A percentile compares a stretch with the other conserved stretches of the same genome.
These are phyloP conservation scores for Sphaerulina vaccinii DNA, from an alignment of 2,329 filamentous ascomycete genomes.

Conservation along the genomic window DNA sequence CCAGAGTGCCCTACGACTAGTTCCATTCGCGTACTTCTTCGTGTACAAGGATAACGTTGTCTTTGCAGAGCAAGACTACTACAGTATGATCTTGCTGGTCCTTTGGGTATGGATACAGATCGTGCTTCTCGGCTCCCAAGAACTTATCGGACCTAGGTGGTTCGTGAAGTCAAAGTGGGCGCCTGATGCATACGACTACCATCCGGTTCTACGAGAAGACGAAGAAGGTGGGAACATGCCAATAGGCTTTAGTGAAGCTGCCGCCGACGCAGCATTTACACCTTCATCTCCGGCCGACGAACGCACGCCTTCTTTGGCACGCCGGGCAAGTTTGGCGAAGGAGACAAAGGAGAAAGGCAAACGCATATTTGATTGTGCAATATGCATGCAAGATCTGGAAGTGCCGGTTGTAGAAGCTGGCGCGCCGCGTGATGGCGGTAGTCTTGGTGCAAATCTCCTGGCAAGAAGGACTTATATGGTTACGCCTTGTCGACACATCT, in stretches of 20 bases:
- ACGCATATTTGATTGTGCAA: constrained; percentile 81
- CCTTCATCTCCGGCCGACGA: constrained; percentile 30
- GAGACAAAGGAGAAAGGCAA: constrained; percentile 54
- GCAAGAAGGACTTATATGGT: constrained; percentile 90
- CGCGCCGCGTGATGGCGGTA: constrained; percentile 34
- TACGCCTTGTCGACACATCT: constrained; percentile 93
- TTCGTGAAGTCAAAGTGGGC: constrained; percentile 70
- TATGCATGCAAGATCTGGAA: constrained; percentile 88
- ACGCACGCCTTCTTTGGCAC: constrained; percentile 18
- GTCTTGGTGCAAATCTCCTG: constrained; percentile 62
- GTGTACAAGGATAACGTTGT: constrained; percentile 74
- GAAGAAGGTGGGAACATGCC: constrained; percentile 75
- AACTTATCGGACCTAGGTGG: constrained; percentile 83
- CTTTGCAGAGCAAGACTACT: constrained; percentile 68
- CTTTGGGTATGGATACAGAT: constrained; percentile 89
- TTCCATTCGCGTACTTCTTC: constrained; percentile 86
- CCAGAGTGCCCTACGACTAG: constrained; percentile 73
- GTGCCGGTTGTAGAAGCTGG: constrained; percentile 71
- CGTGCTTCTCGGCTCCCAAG: constrained; percentile 73
- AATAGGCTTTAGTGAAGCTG: constrained; percentile 59
- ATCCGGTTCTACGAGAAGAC: constrained; percentile 82
- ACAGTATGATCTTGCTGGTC: constrained; percentile 62
- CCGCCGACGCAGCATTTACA: constrained; percentile 22
- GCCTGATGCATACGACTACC: constrained; percentile 84
- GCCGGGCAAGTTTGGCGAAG: constrained; percentile 24